Evolutionary conservation across 2,329 filamentous ascomycete genomes (phyloP).

Genomic region (Exophiala xenobiotica): DNA sequence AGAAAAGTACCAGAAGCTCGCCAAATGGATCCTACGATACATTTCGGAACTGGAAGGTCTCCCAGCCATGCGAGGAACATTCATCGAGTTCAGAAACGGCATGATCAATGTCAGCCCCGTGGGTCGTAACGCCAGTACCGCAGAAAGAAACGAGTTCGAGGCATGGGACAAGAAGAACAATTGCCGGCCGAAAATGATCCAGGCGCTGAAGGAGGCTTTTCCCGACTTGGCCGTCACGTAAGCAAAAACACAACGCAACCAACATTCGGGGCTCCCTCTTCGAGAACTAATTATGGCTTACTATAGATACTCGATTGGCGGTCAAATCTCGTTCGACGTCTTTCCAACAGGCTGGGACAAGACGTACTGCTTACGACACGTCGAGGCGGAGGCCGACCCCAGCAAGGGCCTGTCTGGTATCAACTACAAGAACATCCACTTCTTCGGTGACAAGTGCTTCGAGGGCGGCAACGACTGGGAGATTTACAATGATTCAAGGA

Average conservation of each 20-base stretch:
- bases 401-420: slow-evolving; percentile 61
- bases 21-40: slow-evolving; percentile 60
- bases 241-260: slow-evolving; percentile 42
- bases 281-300: too few species aligned
- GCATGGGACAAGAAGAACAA: slow-evolving; percentile 75
- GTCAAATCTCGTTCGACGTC: slow-evolving; percentile 97
- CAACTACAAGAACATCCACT: slow-evolving; percentile 84
- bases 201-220: slow-evolving; percentile 75
- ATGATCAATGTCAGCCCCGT: slow-evolving; percentile 66
- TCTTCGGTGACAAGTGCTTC: slow-evolving; percentile 96
- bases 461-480: slow-evolving; percentile 93
- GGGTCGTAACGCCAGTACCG: slow-evolving; percentile 74
- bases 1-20: slow-evolving; percentile 64
- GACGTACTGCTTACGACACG: slow-evolving; percentile 88
- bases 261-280: too few species aligned
- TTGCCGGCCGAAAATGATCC: slow-evolving; percentile 74
- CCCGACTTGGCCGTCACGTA: slow-evolving; percentile 80
- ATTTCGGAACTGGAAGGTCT: slow-evolving; percentile 59
- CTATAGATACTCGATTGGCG: slow-evolving; percentile 82
- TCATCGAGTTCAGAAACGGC: slow-evolving; percentile 65
- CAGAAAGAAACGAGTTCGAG: slow-evolving; percentile 81
- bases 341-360: slow-evolving; percentile 98
- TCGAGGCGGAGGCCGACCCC: slow-evolving; percentile 71
- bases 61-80: slow-evolving; percentile 65
- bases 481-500: slow-evolving; percentile 80